These are phyloP conservation scores for Trametes coccinea DNA, from an alignment of 768 basidiomycete genomes.

Conservation along the genomic window DNA sequence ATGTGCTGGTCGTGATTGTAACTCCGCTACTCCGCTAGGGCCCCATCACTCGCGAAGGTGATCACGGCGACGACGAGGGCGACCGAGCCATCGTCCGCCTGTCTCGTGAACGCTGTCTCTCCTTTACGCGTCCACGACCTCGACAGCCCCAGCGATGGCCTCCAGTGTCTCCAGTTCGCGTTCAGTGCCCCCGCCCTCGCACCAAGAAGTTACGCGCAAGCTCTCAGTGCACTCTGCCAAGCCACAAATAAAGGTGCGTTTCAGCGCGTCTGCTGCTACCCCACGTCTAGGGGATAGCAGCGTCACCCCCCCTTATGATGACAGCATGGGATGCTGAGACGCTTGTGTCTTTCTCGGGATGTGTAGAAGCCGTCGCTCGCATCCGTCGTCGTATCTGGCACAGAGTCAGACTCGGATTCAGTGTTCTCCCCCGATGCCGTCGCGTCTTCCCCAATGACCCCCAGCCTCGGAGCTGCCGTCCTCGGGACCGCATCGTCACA, in stretches of 20 bases:
- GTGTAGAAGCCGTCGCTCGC: constrained; percentile 34
- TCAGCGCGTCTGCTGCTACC: constrained; percentile 13
- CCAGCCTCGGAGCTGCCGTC: constrained; percentile 24
- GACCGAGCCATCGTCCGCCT: constrained; percentile 4
- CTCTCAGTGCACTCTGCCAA: constrained; percentile 72
- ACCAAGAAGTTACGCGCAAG: constrained; percentile 85
- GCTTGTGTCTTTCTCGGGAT: neutral
- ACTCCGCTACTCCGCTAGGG: constrained; percentile 11
- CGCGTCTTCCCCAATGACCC: constrained; percentile 38
- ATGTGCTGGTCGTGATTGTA: neutral
- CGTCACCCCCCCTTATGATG: neutral
- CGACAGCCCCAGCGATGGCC: constrained; percentile 4
- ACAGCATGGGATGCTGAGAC: constrained; percentile 6
- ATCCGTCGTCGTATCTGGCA: constrained; percentile 56
- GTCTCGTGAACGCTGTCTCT: constrained; percentile 7
- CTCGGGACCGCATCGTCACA: constrained; percentile 38
- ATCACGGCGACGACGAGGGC: constrained; percentile 20
- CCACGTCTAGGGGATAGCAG: neutral
- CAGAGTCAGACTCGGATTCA: constrained; percentile 87
- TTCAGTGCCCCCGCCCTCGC: constrained; percentile 67
- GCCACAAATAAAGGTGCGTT: constrained; percentile 37
- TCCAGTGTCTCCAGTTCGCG: constrained; percentile 20
- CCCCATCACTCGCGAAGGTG: constrained; percentile 14
- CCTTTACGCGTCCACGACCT: constrained; percentile 7
- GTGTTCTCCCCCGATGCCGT: constrained; percentile 54